phyloP scores from a whole-genome alignment of 331 rosid genomes.

The Rosa hybrid region DNA sequence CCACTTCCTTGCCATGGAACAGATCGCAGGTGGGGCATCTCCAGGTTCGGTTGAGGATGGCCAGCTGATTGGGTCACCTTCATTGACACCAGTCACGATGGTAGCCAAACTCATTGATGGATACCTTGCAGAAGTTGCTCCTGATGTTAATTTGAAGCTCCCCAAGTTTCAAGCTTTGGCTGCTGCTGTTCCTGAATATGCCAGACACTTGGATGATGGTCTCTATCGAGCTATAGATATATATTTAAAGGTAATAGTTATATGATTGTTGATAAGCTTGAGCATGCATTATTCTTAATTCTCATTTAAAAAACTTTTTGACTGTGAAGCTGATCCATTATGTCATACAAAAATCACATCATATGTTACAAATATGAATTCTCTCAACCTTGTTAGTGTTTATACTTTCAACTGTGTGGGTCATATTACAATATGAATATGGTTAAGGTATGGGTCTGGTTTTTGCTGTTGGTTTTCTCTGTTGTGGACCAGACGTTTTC shows the following conservation, averaged over 20 bases:
- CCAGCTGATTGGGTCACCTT: conserved; percentile 89
- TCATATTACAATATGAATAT: not conserved
- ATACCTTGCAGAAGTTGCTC: conserved; percentile 99
- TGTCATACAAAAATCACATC: conserved; percentile 12
- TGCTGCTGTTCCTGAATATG: conserved; percentile 94
- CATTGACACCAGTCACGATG: conserved; percentile 82
- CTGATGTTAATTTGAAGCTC: conserved; percentile 89
- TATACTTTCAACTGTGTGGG: not conserved
- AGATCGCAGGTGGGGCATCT: conserved; percentile 68
- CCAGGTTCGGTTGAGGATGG: conserved; percentile 82
- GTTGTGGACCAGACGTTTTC: not conserved
- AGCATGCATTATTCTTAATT: not conserved
- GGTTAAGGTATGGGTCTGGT: not conserved
- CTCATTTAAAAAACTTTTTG: not conserved
- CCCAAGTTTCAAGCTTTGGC: conserved; percentile 93
- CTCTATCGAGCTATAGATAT: conserved; percentile 95
- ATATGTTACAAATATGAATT: not conserved
- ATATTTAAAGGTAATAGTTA: conserved; percentile 76
- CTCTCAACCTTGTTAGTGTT: not conserved
- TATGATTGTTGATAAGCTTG: not conserved
- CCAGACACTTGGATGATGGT: conserved; percentile 96
- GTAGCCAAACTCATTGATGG: conserved; percentile 97
- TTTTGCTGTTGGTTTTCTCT: not conserved
- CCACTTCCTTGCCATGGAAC: conserved; percentile 86
- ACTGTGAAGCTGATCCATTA: not conserved